phyloP scores from a whole-genome alignment of 2,329 filamentous ascomycete genomes.

The Exophiala spinifera region DNA sequence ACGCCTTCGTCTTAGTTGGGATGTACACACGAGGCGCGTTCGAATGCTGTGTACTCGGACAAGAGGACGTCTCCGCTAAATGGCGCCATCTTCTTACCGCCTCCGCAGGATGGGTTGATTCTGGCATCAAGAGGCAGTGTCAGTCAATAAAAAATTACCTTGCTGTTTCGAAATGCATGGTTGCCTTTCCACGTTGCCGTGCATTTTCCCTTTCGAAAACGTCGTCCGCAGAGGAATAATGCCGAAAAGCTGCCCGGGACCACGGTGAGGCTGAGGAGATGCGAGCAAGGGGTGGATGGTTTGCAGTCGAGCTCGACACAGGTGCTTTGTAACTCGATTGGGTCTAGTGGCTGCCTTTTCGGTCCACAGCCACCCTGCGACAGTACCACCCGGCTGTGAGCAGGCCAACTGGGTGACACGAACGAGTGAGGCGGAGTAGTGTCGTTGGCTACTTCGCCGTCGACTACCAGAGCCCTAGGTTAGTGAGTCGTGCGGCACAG shows the following conservation, averaged over 20 bases:
- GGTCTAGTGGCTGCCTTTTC: constrained; percentile 1
- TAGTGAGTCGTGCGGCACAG: neutral
- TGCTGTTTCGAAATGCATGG: neutral
- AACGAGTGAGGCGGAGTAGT: constrained; percentile 2
- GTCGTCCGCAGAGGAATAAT: no score
- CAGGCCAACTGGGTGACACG: neutral
- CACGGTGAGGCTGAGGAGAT: neutral
- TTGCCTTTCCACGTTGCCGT: neutral
- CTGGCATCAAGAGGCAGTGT: neutral
- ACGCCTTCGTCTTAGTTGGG: neutral
- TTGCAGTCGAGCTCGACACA: neutral
- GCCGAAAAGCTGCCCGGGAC: no score
- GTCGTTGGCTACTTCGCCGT: neutral
- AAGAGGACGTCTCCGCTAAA: neutral
- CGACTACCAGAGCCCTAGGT: neutral
- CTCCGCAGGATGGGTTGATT: neutral
- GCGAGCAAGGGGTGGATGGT: neutral
- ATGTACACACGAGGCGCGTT: neutral
- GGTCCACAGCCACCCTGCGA: neutral
- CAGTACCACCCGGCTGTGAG: neutral
- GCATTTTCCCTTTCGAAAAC: neutral
- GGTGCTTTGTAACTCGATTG: neutral
- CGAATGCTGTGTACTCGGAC: neutral
- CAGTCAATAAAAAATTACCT: neutral
- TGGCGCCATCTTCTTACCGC: neutral